Conservation (phyloP, 139 green algal species). For the Nannochloris sp. region DNA sequence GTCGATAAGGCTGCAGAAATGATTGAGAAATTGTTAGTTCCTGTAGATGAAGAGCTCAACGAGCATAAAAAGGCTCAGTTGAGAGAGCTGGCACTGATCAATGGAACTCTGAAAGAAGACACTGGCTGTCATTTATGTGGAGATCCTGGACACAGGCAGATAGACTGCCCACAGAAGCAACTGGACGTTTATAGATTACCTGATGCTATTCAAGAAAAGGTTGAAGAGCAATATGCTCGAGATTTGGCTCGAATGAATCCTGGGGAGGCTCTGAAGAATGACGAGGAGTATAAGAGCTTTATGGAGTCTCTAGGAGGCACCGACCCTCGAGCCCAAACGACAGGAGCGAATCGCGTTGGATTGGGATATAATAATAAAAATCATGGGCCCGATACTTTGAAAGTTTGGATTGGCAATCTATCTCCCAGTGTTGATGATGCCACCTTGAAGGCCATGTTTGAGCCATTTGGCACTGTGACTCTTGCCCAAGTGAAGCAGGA, state of each 20-base stretch:
- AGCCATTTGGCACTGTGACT: conserved; percentile 56
- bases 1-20: conserved; percentile 59
- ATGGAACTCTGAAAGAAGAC: conserved; percentile 67
- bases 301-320: conserved; percentile 72
- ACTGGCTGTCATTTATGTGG: conserved; percentile 52
- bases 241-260: conserved; percentile 46
- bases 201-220: conserved; percentile 46
- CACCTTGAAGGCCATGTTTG: conserved; percentile 54
- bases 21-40: conserved; percentile 76
- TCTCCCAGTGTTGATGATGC: conserved; percentile 46
- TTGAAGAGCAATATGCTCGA: conserved; percentile 66
- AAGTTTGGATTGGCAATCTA: conserved; percentile 83
- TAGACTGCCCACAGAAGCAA: conserved; percentile 46
- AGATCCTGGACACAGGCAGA: conserved; percentile 36
- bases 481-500: conserved; percentile 39
- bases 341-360: neutral
- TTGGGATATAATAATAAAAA: neutral
- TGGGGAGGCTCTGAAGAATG: conserved; percentile 45
- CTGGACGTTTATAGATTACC: conserved; percentile 67
- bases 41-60: conserved; percentile 78
- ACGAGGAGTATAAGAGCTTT: conserved; percentile 92
- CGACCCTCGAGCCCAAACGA: conserved; percentile 27
- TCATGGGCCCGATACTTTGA: conserved; percentile 44
- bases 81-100: conserved; percentile 86
- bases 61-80: conserved; percentile 92